These are phyloP conservation scores for sorghum (Sorghum bicolor) DNA, from an alignment of 176 grass and related monocot species.

Conservation along the genomic window DNA sequence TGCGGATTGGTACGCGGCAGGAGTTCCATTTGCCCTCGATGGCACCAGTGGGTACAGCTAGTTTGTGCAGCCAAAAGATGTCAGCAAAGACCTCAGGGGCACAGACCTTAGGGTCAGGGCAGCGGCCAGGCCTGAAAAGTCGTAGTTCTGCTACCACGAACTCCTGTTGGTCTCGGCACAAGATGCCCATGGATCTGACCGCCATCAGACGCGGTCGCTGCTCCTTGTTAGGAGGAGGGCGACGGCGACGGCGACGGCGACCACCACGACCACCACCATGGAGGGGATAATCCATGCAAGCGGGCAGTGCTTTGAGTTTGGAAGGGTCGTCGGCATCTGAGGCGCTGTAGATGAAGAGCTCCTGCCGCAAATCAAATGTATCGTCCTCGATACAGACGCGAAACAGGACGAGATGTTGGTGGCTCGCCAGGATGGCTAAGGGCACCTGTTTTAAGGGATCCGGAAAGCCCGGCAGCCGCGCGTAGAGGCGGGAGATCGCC, in stretches of 20 bases:
- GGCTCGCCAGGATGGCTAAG: background rate
- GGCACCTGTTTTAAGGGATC: background rate
- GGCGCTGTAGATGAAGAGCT: background rate
- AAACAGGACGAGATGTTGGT: background rate
- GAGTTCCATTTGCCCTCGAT: no score
- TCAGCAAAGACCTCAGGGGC: no score
- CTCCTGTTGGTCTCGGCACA: background rate
- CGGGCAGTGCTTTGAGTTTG: background rate
- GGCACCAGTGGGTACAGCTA: no score
- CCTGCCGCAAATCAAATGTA: fast-evolving
- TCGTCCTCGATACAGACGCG: background rate
- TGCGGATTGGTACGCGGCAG: no score
- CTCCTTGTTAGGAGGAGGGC: background rate
- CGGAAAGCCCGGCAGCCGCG: background rate
- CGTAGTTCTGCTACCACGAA: background rate
- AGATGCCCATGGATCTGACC: background rate
- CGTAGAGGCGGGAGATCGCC: background rate
- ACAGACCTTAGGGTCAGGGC: no score
- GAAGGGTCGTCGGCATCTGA: background rate
- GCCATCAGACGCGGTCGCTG: background rate
- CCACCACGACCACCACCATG: no score
- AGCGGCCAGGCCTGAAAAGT: no score
- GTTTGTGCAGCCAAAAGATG: no score
- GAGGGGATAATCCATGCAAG: background rate
- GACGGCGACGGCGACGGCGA: no score